Evolutionary conservation across 2,329 filamentous ascomycete genomes (phyloP), one percentile per base, ranked within the genome.

Genomic region (Penicillium oxalicum): DNA sequence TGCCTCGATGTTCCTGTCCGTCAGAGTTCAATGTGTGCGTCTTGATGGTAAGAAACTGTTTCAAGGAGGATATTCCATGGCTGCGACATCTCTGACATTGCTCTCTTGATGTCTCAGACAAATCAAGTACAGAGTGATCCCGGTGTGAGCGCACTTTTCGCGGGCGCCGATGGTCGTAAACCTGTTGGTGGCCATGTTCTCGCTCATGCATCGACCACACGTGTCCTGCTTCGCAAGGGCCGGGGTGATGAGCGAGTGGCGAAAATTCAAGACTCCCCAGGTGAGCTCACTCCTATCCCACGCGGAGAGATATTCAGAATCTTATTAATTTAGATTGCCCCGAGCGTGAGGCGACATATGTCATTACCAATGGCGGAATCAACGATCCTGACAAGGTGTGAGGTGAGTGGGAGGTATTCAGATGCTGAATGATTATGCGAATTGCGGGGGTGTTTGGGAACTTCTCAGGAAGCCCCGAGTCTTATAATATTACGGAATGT

Each of bases 81-180:
- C 18, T 18, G 18, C 18, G 18, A 18, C 18, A 18, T 18, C 18
- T 18, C 18, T 18, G 18, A 18, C 18, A 18, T 18, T 18, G 18
- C 18, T 18, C 18, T 2, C 18, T 18, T 18, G 18, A 18, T 18
- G 18, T 18, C 18, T 7, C 27, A 80, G 80, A 86, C 83, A 45
- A 87, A 86, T 55, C 83, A 87, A 68, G 83, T 87, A 33, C 83
- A 86, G 68, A 84, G 80, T 49, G 83, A 86, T 57, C 83, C 83
- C 11, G 83, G 83, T 52, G 83, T 83, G 9, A 85, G 76, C 63
- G 80, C 83, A 40, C 72, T 86, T 9, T 86, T 86, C 61, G 80
- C 82, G 44, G 77, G 82, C 54, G 82, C 80, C 48, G 83, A 86
- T 69, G 83, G 83, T 40, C 76, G 82, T 40, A 86, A 86, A 63